Percentiles rank a stretch among this genome's conserved stretches.
Evolutionary conservation across 495 filamentous ascomycete genomes (phyloP).

Genomic region (Penicillium desertorum): DNA sequence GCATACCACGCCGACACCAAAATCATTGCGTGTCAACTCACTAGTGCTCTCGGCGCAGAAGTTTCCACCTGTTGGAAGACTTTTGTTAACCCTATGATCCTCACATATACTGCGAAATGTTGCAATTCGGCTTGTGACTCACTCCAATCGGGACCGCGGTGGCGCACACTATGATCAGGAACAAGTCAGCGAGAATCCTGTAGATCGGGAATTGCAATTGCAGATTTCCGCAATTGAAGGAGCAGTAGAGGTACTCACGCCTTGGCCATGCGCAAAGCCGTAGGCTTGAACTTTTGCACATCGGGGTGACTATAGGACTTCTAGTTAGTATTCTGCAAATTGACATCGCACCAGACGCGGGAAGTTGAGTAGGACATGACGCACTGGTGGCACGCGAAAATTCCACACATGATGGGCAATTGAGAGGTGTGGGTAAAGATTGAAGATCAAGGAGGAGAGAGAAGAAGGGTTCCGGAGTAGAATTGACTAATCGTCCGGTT

Average conservation of each 20-base stretch:
- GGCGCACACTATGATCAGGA: constrained; percentile 66
- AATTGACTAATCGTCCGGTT: constrained; percentile 26
- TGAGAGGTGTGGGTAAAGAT: constrained; percentile 18
- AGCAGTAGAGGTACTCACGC: constrained; percentile 59
- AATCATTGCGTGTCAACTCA: constrained; percentile 44
- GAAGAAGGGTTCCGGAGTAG: constrained; percentile 4
- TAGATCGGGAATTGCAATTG: constrained; percentile 38
- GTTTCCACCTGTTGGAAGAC: constrained; percentile 69
- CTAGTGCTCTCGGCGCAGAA: constrained; percentile 85
- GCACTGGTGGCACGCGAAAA: constrained; percentile 92
- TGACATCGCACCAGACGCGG: constrained; percentile 8
- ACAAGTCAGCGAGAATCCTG: constrained; percentile 27
- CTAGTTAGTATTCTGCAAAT: constrained; percentile 27
- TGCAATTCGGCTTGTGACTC: constrained; percentile 47
- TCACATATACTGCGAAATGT: constrained; percentile 1
- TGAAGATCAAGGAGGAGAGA: constrained; percentile 17
- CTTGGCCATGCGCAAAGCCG: constrained; percentile 92
- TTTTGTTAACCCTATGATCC: constrained; percentile 16
- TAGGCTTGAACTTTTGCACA: constrained; percentile 95
- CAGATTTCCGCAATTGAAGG: constrained; percentile 12
- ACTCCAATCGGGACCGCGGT: constrained; percentile 99
- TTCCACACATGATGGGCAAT: constrained; percentile 64
- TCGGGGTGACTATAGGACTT: constrained; percentile 72
- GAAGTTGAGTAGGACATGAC: constrained; percentile 32
- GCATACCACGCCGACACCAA: constrained; percentile 7